phyloP scores from a whole-genome alignment of 2,329 filamentous ascomycete species.

The Fusarium fujikuroi region DNA sequence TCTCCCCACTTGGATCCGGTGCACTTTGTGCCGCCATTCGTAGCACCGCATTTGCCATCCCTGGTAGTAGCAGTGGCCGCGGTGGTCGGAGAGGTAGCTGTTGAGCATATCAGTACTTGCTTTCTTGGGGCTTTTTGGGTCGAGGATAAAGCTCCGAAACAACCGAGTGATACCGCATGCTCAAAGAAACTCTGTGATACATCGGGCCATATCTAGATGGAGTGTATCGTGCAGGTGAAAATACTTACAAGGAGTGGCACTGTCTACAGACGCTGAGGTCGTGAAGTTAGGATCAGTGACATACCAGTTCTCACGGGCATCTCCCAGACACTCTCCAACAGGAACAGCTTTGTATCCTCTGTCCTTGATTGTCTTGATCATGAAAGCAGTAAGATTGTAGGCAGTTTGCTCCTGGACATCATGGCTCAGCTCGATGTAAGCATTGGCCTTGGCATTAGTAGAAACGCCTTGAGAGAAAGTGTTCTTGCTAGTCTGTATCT shows the following conservation, averaged over 20 bases:
- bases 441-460: slow-evolving; percentile 33
- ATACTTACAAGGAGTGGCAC: background rate
- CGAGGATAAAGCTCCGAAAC: background rate
- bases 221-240: background rate
- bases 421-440: slow-evolving; percentile 64
- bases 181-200: background rate
- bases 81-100: background rate
- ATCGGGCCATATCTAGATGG: background rate
- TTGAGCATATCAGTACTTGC: slow-evolving; percentile 1
- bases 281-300: slow-evolving; percentile 39
- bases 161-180: background rate
- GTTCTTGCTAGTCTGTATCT: slow-evolving; percentile 59
- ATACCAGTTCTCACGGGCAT: slow-evolving; percentile 63
- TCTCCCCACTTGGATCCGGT: slow-evolving; percentile 47
- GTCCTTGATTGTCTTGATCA: slow-evolving; percentile 53
- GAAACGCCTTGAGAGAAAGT: slow-evolving; percentile 51
- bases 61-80: slow-evolving; percentile 18
- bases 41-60: slow-evolving; percentile 50
- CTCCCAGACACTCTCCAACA: slow-evolving; percentile 66
- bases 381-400: slow-evolving; percentile 53
- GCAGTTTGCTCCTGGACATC: slow-evolving; percentile 61
- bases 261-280: slow-evolving; percentile 32
- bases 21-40: slow-evolving; percentile 45
- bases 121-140: background rate
- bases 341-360: slow-evolving; percentile 60